Evolutionary conservation across 2,329 filamentous ascomycete species (phyloP).

Genomic region (Ophiocordyceps polyrhachis-furcata): DNA sequence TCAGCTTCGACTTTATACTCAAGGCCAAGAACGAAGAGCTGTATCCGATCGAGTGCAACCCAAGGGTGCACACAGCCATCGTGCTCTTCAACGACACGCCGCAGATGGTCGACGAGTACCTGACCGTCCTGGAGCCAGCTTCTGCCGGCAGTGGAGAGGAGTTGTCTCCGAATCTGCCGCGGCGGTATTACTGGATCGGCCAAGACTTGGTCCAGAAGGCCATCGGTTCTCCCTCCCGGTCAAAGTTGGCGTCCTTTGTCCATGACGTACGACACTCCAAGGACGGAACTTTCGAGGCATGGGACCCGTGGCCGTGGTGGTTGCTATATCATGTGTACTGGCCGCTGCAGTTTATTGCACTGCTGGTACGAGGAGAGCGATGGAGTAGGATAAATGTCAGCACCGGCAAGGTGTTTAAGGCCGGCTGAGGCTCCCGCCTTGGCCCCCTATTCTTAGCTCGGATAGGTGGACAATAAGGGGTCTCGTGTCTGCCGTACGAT

Average conservation of each 20-base stretch:
- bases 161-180: constrained; percentile 7
- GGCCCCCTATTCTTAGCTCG: not conserved
- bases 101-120: constrained; percentile 31
- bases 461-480: not conserved
- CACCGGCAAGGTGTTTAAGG: constrained; percentile 24
- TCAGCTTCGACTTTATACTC: constrained; percentile 55
- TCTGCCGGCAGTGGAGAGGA: constrained; percentile 3
- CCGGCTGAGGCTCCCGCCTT: no score
- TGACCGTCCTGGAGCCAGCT: constrained; percentile 22
- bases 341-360: constrained; percentile 28
- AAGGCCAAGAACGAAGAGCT: constrained; percentile 18
- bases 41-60: constrained; percentile 55
- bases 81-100: constrained; percentile 34
- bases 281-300: constrained; percentile 31
- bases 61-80: constrained; percentile 48
- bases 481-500: not conserved
- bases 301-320: constrained; percentile 38
- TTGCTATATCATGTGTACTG: constrained; percentile 38
- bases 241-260: constrained; percentile 10
- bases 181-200: constrained; percentile 41
- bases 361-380: constrained; percentile 21
- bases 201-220: constrained; percentile 41
- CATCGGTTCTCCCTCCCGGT: not conserved
- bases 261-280: constrained; percentile 29
- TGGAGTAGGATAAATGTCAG: constrained; percentile 54